These are phyloP conservation scores for Beauveria varroae DNA, from an alignment of 2,329 filamentous ascomycete genomes.

Conservation along the genomic window DNA sequence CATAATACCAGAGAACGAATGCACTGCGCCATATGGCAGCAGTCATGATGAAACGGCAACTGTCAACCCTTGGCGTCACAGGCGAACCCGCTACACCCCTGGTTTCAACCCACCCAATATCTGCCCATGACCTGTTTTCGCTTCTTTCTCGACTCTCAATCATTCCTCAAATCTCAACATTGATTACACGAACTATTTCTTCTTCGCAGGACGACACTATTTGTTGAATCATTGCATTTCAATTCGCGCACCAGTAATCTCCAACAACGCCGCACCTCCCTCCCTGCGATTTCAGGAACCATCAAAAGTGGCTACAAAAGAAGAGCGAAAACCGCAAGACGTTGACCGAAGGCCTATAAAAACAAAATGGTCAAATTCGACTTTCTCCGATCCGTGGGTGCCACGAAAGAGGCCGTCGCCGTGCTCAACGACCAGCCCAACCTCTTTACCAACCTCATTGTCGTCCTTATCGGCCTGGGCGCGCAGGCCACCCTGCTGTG, in stretches of 20 bases:
- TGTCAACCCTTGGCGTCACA: slow-evolving; percentile 5
- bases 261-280: neutral
- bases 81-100: slow-evolving; percentile 11
- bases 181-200: neutral
- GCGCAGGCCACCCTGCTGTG: slow-evolving; percentile 41
- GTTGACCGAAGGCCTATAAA: slow-evolving; percentile 6
- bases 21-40: neutral
- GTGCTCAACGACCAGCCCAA: slow-evolving; percentile 54
- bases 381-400: slow-evolving; percentile 49
- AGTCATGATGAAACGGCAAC: slow-evolving; percentile 3
- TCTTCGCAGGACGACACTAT: neutral
- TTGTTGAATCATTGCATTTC: neutral
- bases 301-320: too few relatives aligned
- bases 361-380: slow-evolving; percentile 45
- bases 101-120: slow-evolving; percentile 14
- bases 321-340: neutral
- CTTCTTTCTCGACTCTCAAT: neutral
- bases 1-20: neutral
- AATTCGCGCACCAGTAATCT: neutral
- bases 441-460: slow-evolving; percentile 49
- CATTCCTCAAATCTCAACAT: neutral
- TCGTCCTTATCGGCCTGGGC: slow-evolving; percentile 43
- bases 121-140: neutral
- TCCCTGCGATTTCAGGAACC: too few relatives aligned
- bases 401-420: slow-evolving; percentile 49